Conservation (phyloP, 345 rosid genomes). For the Kernera saxatilis region DNA sequence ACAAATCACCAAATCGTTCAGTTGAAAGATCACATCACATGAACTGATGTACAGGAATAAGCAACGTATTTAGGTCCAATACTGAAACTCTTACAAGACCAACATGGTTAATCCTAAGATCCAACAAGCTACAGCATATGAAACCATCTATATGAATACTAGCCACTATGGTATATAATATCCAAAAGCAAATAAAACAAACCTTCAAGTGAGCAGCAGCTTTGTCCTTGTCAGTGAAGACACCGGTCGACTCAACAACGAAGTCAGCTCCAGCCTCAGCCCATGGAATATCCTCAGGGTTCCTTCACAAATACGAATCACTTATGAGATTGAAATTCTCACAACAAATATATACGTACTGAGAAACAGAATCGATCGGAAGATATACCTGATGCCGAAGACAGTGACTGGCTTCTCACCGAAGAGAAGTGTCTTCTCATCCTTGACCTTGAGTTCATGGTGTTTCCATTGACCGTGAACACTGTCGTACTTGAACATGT, state of each 20-base stretch:
- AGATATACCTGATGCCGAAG: conserved; percentile 62
- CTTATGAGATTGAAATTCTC: background rate
- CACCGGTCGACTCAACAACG: conserved; percentile 85
- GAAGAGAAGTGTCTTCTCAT: conserved; percentile 82
- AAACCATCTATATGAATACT: background rate
- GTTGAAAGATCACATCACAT: background rate
- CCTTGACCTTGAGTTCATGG: conserved; percentile 68
- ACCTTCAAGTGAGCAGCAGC: conserved; percentile 98
- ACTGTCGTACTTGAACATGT: conserved; percentile 93
- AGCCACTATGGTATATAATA: background rate
- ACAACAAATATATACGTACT: background rate
- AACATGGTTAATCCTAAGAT: background rate
- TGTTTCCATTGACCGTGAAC: conserved; percentile 98
- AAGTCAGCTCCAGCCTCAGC: conserved; percentile 66
- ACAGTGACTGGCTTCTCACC: conserved; percentile 69
- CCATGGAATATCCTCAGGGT: conserved; percentile 97
- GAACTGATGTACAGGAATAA: background rate
- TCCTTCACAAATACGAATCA: conserved; percentile 35
- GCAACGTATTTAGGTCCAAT: background rate
- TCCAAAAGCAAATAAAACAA: background rate
- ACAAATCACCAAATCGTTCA: background rate
- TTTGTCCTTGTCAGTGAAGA: conserved; percentile 93
- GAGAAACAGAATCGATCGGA: background rate
- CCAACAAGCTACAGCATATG: background rate
- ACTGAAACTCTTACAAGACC: background rate